phyloP scores from a whole-genome alignment of 164 flowering plant species.

The Kalanchoe fedtschenkoi region DNA sequence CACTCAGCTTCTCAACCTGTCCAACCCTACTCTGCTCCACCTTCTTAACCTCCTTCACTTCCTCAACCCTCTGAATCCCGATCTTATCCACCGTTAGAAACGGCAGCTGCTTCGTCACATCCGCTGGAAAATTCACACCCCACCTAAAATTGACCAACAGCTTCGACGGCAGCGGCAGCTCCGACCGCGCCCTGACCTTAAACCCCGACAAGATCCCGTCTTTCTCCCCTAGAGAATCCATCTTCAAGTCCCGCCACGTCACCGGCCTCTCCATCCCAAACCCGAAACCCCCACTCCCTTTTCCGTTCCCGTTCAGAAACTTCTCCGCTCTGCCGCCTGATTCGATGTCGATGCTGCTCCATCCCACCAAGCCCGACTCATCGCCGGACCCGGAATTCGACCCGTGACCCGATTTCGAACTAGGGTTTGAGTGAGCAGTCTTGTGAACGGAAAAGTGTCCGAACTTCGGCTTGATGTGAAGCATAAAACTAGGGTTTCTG shows the following conservation, averaged over 20 bases:
- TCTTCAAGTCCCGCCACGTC: slow-evolving; percentile 17
- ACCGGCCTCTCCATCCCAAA: slow-evolving; percentile 17
- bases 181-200: slow-evolving; percentile 39
- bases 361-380: slow-evolving; percentile 10
- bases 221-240: slow-evolving; percentile 11
- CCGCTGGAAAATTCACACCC: slow-evolving; percentile 49
- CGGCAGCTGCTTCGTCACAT: slow-evolving; percentile 30
- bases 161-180: slow-evolving; percentile 40
- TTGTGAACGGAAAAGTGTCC: slow-evolving; percentile 48
- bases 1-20: slow-evolving; percentile 41
- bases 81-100: slow-evolving; percentile 63
- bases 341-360: slow-evolving; percentile 27
- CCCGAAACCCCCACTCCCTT: slow-evolving; percentile 17
- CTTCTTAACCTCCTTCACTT: slow-evolving; percentile 18
- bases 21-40: slow-evolving; percentile 13
- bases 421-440: slow-evolving; percentile 21
- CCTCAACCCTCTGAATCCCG: slow-evolving; percentile 51
- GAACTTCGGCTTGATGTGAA: slow-evolving; percentile 29
- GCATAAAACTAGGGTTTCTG: slow-evolving; percentile 22
- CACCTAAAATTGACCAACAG: slow-evolving; percentile 41
- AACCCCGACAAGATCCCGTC: slow-evolving; percentile 39
- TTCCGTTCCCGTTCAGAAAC: slow-evolving; percentile 8
- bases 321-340: slow-evolving; percentile 8
- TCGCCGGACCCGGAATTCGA: background rate
- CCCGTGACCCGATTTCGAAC: slow-evolving; percentile 8